phyloP scores from a whole-genome alignment of 192 early-diverging fungal species.

The Backusella luteola region DNA sequence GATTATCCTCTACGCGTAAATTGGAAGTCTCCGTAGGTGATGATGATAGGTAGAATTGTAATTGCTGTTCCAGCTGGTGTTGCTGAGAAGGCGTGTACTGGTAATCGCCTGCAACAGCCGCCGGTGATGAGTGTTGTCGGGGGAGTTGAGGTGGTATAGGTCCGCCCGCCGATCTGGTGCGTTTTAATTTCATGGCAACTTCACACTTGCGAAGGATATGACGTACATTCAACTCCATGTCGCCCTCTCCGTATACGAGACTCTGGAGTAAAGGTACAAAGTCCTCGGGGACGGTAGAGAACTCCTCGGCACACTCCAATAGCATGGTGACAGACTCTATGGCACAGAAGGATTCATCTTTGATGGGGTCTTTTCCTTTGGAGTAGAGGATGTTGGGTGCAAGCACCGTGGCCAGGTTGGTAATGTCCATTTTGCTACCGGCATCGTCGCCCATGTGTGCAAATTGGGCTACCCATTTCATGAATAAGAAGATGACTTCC shows the following conservation, averaged over 20 bases:
- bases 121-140: conserved; percentile 21
- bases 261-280: conserved; percentile 49
- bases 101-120: background rate
- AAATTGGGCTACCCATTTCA: conserved; percentile 82
- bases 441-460: conserved; percentile 45
- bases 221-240: conserved; percentile 48
- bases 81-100: background rate
- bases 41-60: background rate
- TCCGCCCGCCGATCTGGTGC: conserved; percentile 33
- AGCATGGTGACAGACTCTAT: conserved; percentile 68
- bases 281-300: conserved; percentile 61
- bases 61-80: background rate
- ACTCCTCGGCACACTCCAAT: conserved; percentile 59
- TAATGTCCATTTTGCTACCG: conserved; percentile 93
- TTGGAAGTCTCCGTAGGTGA: background rate
- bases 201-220: conserved; percentile 57
- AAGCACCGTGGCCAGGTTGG: conserved; percentile 92
- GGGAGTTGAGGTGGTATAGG: conserved; percentile 16
- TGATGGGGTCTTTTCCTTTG: conserved; percentile 78
- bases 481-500: conserved; percentile 85
- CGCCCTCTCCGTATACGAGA: conserved; percentile 43
- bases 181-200: conserved; percentile 47
- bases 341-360: conserved; percentile 69
- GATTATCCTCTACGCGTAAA: background rate
- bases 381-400: conserved; percentile 93